Percentiles rank a stretch among this genome's conserved stretches.
phyloP scores from a whole-genome alignment of 1,139 yeast species.

The Sugiyamaella neomexicana region DNA sequence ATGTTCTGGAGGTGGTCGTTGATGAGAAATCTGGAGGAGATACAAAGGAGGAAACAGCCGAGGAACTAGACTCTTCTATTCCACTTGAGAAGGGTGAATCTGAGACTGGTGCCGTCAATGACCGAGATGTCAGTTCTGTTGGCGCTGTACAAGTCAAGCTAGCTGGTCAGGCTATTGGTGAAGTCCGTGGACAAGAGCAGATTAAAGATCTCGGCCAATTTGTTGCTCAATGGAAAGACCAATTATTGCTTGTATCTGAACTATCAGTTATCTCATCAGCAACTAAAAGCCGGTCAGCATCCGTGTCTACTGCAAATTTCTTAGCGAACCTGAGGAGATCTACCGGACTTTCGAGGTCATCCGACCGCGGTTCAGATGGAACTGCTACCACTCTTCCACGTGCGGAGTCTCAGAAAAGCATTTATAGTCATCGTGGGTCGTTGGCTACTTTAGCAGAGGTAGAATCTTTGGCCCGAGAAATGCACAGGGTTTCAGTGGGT shows the following conservation, averaged over 20 bases:
- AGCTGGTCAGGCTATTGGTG: constrained; percentile 34
- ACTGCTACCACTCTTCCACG: neutral
- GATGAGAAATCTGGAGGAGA: neutral
- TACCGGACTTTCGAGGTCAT: neutral
- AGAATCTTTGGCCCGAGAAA: constrained; percentile 13
- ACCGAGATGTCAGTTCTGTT: neutral
- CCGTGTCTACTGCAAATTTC: neutral
- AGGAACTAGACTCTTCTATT: too few relatives aligned
- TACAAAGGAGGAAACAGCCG: too few relatives aligned
- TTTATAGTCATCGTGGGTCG: constrained; percentile 6
- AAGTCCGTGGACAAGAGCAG: constrained; percentile 24
- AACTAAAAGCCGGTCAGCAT: neutral
- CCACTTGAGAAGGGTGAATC: too few relatives aligned
- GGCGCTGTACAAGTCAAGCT: constrained; percentile 24
- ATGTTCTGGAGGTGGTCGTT: constrained; percentile 5
- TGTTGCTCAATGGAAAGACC: constrained; percentile 33
- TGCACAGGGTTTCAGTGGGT: constrained; percentile 10
- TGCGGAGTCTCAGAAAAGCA: neutral
- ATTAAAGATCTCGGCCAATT: constrained; percentile 30
- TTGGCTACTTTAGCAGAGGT: constrained; percentile 14
- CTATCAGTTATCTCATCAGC: constrained; percentile 2
- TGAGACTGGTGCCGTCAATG: neutral
- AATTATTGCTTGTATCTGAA: constrained; percentile 21
- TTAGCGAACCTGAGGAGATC: neutral
- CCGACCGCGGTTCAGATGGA: neutral